phyloP scores from a whole-genome alignment of 257 asterid species.

The Thymus quinquecostatus region DNA sequence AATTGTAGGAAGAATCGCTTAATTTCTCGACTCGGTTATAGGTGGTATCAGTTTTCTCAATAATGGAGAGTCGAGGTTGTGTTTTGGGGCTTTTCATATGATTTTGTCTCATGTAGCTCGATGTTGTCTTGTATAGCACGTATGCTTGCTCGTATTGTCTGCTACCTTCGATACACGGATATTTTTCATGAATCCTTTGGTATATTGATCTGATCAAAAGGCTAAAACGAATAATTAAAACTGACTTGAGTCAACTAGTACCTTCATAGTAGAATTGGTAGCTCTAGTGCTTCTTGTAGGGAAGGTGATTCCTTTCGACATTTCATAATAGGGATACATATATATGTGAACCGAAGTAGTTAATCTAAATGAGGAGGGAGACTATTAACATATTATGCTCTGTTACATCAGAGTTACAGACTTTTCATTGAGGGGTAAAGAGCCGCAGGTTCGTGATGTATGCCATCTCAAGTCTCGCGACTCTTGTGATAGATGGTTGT shows the following conservation, averaged over 20 bases:
- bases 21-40: constrained; percentile 19
- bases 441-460: not conserved
- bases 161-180: not conserved
- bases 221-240: not conserved
- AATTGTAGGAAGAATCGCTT: not conserved
- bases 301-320: not conserved
- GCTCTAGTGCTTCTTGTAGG: not conserved
- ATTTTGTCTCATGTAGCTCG: not conserved
- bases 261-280: not conserved
- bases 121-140: no score
- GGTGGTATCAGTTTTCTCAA: no score
- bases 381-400: not conserved
- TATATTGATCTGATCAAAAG: not conserved
- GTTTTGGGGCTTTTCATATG: constrained; percentile 16
- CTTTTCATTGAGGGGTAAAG: not conserved
- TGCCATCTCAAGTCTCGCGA: not conserved
- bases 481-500: not conserved
- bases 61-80: not conserved
- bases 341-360: no score
- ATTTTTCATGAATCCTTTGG: not conserved
- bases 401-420: not conserved
- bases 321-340: not conserved
- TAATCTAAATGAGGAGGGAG: no score
- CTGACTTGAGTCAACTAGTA: constrained; percentile 3
- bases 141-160: no score